Conservation (phyloP, 208 protist species). For the Phytomonas francai region DNA sequence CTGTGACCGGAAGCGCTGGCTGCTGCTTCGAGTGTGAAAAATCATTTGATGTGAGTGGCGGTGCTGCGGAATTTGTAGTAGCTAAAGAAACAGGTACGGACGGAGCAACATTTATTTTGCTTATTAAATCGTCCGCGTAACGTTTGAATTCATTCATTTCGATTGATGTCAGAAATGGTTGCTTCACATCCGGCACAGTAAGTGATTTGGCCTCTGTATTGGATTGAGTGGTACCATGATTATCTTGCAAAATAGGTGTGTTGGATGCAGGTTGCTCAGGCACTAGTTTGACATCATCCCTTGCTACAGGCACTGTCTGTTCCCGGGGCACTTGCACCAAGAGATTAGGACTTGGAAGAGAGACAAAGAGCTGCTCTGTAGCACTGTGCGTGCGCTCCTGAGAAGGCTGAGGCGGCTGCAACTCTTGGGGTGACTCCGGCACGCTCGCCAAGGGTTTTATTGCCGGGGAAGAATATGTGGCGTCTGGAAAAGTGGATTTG, state of each 20-base stretch:
- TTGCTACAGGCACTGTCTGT: neutral
- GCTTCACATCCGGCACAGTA: slow-evolving; percentile 2
- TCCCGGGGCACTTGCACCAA: neutral
- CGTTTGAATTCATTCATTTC: slow-evolving; percentile 35
- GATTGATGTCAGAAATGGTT: neutral
- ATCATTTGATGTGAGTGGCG: neutral
- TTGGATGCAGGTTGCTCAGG: neutral
- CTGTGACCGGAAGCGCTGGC: neutral
- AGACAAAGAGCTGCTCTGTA: neutral
- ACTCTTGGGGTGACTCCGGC: neutral
- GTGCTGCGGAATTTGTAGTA: neutral
- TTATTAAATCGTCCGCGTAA: slow-evolving; percentile 59
- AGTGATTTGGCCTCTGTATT: neutral
- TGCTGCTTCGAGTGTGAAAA: neutral
- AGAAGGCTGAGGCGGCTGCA: neutral
- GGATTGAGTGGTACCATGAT: neutral
- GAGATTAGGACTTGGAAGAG: neutral
- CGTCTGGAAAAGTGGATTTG: neutral
- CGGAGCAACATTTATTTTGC: neutral
- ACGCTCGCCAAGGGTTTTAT: neutral
- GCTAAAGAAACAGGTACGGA: neutral
- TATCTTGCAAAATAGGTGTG: neutral
- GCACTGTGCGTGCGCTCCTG: neutral
- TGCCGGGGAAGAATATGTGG: neutral
- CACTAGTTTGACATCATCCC: neutral